Evolutionary conservation across 139 green algal genomes (phyloP).

Genomic region (Gonium pectorale): DNA sequence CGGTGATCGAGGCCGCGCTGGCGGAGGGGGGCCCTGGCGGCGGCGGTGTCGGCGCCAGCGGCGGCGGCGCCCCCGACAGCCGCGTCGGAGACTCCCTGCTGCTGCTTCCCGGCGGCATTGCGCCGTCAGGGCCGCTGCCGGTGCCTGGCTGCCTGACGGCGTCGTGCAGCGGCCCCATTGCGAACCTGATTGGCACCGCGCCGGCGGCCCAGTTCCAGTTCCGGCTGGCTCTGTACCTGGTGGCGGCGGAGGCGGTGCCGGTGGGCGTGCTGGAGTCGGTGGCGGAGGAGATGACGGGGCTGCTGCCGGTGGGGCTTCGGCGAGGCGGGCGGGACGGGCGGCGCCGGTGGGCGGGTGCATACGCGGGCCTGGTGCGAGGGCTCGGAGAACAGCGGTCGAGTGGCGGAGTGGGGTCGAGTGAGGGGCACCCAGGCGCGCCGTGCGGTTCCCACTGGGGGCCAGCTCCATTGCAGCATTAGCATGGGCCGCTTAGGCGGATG

Average conservation of each 20-base stretch:
- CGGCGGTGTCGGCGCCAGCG: background rate
- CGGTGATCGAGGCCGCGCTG: background rate
- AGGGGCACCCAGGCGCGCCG: background rate
- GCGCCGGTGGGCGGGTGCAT: background rate
- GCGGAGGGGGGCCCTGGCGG: background rate
- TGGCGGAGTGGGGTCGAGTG: background rate
- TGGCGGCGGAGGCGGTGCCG: conserved; percentile 4
- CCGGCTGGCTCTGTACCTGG: conserved; percentile 32
- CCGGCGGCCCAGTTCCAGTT: background rate
- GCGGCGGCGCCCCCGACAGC: background rate
- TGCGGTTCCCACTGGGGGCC: background rate
- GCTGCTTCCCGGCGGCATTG: background rate
- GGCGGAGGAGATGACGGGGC: conserved; percentile 23
- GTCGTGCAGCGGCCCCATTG: background rate
- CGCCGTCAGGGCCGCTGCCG: background rate
- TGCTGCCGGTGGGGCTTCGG: conserved; percentile 17
- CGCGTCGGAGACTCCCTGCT: background rate
- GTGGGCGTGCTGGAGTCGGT: conserved; percentile 21
- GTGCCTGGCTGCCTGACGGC: background rate
- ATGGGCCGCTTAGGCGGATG: background rate
- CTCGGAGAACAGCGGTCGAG: background rate
- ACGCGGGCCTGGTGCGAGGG: background rate
- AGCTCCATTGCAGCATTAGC: background rate
- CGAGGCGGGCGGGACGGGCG: background rate
- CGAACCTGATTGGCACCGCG: background rate